These are phyloP conservation scores for Angomonas ambiguus DNA, from an alignment of 208 protist genomes.

Conservation along the genomic window DNA sequence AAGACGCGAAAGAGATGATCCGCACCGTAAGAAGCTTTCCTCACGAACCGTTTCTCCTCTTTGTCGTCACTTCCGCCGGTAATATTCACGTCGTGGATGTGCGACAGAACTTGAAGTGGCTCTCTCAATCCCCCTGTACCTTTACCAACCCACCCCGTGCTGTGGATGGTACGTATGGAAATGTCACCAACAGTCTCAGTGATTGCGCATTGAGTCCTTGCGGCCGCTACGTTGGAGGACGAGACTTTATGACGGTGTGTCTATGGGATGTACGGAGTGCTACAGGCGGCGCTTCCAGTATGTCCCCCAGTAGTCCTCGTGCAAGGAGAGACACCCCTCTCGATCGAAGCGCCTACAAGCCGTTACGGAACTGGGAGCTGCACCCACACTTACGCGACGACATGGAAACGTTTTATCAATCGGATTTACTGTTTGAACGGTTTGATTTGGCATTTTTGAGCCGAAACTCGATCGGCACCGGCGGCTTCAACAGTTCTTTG, in stretches of 20 bases:
- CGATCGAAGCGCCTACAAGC: neutral
- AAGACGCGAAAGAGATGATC: slow-evolving; percentile 53
- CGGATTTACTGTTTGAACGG: slow-evolving; percentile 52
- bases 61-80: slow-evolving; percentile 67
- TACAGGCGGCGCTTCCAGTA: slow-evolving; percentile 14
- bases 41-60: slow-evolving; percentile 83
- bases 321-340: neutral
- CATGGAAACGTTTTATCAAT: slow-evolving; percentile 67
- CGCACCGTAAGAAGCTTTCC: slow-evolving; percentile 55
- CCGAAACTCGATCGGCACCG: slow-evolving; percentile 49
- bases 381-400: slow-evolving; percentile 57
- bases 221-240: slow-evolving; percentile 69
- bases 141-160: slow-evolving; percentile 53
- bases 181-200: slow-evolving; percentile 59
- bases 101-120: slow-evolving; percentile 70
- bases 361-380: slow-evolving; percentile 70
- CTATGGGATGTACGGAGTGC: slow-evolving; percentile 79
- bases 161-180: slow-evolving; percentile 40
- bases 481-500: slow-evolving; percentile 63
- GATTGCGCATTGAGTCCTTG: slow-evolving; percentile 85
- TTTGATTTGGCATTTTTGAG: slow-evolving; percentile 79
- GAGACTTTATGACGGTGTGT: slow-evolving; percentile 77
- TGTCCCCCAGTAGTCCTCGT: slow-evolving; percentile 20
- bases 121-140: slow-evolving; percentile 47
- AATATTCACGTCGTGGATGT: slow-evolving; percentile 75